Base-by-base conservation (phyloP, 768 basidiomycete genomes). In the Leucosporidium yakuticum region DNA sequence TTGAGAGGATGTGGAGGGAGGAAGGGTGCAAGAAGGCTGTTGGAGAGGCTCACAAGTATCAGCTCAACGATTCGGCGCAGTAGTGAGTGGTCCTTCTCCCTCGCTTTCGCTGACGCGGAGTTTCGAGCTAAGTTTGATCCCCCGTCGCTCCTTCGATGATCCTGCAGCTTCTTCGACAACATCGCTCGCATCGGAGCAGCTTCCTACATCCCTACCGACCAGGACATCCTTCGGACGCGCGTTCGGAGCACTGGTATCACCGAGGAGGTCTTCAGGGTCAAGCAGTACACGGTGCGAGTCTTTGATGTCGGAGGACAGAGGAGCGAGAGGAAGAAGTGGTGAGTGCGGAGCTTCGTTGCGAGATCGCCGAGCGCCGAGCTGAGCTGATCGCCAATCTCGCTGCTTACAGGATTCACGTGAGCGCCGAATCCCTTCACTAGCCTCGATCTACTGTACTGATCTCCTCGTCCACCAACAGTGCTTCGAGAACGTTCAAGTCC, bases 181-280 rank as follows among this genome's bases (percentile, higher is more conserved):
- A 90, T 97, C 73, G 85, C 89, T 68, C 85, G 91, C 63, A 91
- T 98, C 85, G 81, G 87, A 0, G 75, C 81, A 2, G 82, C 84
- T 0, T 81, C 82, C 39, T 97, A 94, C 80, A 80, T 92, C 67
- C 95, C 95, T 19, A 88, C 88, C 0, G 95, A 98, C 78, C 92
- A 97, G 57, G 96, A 99, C 75, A 96, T 99, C 75, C 81, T 97
- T 19, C 84, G 95, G 48, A 88, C 87, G 62, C 85, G 95, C 74
- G 94, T 98, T 39, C 96, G 96, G 81, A 95, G 92, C 0, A 97
- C 94, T 0, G 95, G 95, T 65, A 97, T 99, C 77, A 94, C 91
- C 1, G 96, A 98, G 81, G 96, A 94, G 27, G 89, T 86, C 56
- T 98, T 97, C 84, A 87, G 87, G 78, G 89, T 97, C 56, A 93